Percentiles rank a stretch among this genome's conserved stretches.
Conservation (phyloP, 306 rosid species). For the Mimosa pudica region DNA sequence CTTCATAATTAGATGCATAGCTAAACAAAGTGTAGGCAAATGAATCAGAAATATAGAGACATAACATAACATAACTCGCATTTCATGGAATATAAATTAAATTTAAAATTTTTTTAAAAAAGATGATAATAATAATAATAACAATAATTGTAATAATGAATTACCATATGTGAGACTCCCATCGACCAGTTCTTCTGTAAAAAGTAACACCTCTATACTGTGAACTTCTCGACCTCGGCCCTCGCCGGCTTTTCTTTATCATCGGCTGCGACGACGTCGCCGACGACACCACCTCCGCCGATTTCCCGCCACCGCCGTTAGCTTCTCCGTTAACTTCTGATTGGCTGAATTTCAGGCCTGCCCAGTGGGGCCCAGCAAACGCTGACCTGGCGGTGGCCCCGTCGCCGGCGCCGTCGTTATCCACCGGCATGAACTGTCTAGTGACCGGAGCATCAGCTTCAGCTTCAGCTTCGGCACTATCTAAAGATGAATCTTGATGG, state of each 20-base stretch:
- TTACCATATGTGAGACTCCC: constrained; percentile 99
- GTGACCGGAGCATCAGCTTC: constrained; percentile 46
- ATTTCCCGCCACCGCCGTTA: constrained; percentile 38
- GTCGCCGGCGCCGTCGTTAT: constrained; percentile 41
- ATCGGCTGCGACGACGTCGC: constrained; percentile 62
- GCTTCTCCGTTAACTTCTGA: constrained; percentile 43
- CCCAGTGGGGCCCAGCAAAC: constrained; percentile 92
- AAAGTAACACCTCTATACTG: constrained; percentile 98
- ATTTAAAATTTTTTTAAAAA: too few species aligned
- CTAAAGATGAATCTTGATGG: constrained; percentile 40
- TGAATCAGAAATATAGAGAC: background rate
- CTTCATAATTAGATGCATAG: background rate
- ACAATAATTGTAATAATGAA: background rate
- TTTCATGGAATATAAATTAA: constrained; percentile 2
- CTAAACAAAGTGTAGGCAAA: background rate
- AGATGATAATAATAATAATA: too few species aligned
- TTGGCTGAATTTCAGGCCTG: constrained; percentile 73
- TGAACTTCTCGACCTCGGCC: constrained; percentile 94
- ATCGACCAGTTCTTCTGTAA: constrained; percentile 98
- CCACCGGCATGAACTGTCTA: constrained; percentile 81
- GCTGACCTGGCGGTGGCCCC: constrained; percentile 12
- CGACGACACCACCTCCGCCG: constrained; percentile 55
- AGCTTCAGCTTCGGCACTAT: constrained; percentile 24
- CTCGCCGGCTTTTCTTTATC: constrained; percentile 90
- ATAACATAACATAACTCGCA: background rate